phyloP scores from a whole-genome alignment of 352 stramenopile genomes.

The Phytophthora quininea region DNA sequence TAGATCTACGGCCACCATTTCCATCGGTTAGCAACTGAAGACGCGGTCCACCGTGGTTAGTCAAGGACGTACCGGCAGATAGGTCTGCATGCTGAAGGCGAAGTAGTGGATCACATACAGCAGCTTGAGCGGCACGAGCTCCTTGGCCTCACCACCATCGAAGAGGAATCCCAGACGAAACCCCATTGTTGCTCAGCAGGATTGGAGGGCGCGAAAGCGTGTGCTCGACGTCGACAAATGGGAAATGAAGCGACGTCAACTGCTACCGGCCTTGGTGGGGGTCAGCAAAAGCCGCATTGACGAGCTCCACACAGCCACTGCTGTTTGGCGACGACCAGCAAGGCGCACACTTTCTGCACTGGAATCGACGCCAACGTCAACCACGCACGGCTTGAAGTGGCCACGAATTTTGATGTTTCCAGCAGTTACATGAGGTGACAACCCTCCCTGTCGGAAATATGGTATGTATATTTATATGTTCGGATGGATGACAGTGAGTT shows the following conservation, averaged over 20 bases:
- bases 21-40: slow-evolving; percentile 6
- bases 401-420: slow-evolving; percentile 22
- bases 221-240: slow-evolving; percentile 18
- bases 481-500: slow-evolving; percentile 14
- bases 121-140: slow-evolving; percentile 72
- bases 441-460: neutral
- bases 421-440: slow-evolving; percentile 23
- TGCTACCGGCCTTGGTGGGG: neutral
- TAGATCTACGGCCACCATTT: slow-evolving; percentile 45
- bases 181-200: slow-evolving; percentile 18
- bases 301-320: slow-evolving; percentile 23
- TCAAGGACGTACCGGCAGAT: slow-evolving; percentile 48
- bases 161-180: slow-evolving; percentile 51
- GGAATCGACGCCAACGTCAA: slow-evolving; percentile 16
- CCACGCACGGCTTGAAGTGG: neutral
- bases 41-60: neutral
- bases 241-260: slow-evolving; percentile 15
- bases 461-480: neutral
- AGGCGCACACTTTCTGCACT: slow-evolving; percentile 27
- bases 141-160: slow-evolving; percentile 60
- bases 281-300: neutral
- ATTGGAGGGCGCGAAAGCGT: slow-evolving; percentile 5
- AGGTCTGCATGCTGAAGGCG: slow-evolving; percentile 73
- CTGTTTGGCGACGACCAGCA: slow-evolving; percentile 17
- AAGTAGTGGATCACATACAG: slow-evolving; percentile 72